A percentile compares a stretch with the other conserved stretches of the same genome.
Conservation (phyloP, 1,284 basidiomycete species). For the Porphyrellus sp. region DNA sequence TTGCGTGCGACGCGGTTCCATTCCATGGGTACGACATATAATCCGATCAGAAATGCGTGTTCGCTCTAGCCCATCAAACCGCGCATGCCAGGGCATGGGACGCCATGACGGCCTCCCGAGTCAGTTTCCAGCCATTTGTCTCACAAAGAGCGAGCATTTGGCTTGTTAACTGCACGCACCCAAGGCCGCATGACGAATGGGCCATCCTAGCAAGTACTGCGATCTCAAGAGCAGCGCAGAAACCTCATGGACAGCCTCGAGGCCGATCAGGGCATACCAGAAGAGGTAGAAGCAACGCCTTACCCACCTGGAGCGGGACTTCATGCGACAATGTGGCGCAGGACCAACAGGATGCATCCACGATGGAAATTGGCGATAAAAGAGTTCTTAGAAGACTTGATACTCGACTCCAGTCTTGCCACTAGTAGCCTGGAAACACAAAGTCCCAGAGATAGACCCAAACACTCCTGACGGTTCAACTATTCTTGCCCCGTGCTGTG, state of each 20-base stretch:
- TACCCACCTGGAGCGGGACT: not conserved
- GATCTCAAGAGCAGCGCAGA: not conserved
- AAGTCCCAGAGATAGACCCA: not conserved
- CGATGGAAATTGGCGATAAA: conserved; percentile 11
- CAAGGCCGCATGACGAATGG: not conserved
- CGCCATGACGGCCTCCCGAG: not conserved
- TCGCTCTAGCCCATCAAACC: not conserved
- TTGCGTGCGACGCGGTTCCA: conserved; percentile 5
- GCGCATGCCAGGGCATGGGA: not conserved
- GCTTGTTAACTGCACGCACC: not conserved
- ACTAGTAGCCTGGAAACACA: not conserved
- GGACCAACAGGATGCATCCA: not conserved
- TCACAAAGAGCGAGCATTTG: not conserved
- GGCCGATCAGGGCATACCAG: conserved; percentile 7
- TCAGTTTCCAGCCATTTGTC: not conserved
- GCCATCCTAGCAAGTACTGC: not conserved
- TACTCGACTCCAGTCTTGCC: not conserved
- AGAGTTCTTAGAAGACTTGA: not conserved
- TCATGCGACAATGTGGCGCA: not conserved
- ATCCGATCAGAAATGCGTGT: conserved; percentile 10
- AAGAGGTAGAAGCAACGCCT: conserved; percentile 3
- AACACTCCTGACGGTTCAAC: not conserved
- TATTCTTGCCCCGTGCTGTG: not conserved
- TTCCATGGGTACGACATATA: conserved; percentile 2
- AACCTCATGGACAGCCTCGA: conserved; percentile 18